Conservation (phyloP, 768 basidiomycete genomes). For the Leccinum boreale region DNA sequence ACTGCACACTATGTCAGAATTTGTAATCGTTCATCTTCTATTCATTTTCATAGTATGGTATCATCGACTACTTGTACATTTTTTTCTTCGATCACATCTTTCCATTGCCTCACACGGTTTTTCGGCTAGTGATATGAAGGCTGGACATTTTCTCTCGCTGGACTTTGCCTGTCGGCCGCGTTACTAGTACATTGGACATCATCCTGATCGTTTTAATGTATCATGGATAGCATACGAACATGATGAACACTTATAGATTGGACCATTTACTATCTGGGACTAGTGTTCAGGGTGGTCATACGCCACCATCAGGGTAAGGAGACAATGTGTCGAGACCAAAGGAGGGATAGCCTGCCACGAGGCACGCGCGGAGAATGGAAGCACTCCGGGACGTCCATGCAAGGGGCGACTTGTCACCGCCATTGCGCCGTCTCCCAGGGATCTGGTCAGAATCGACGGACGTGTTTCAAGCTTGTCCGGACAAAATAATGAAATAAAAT, state of each 20-base stretch:
- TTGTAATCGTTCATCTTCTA: conserved; percentile 47
- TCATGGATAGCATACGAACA: conserved; percentile 21
- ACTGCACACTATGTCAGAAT: conserved; percentile 66
- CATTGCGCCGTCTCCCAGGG: conserved; percentile 27
- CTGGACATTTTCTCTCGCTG: conserved; percentile 10
- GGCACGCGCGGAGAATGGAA: not conserved
- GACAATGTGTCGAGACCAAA: not conserved
- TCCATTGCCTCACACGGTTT: not conserved
- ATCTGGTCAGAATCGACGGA: conserved; percentile 11
- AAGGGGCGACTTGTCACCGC: conserved; percentile 8
- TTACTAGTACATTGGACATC: conserved; percentile 9
- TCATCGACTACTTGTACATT: conserved; percentile 28
- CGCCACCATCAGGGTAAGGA: not conserved
- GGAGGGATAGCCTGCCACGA: not conserved
- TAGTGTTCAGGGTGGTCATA: not conserved
- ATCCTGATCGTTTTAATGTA: conserved; percentile 18
- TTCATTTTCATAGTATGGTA: conserved; percentile 12
- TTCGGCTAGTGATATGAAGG: conserved; percentile 1
- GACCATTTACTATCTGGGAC: not conserved
- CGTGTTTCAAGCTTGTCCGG: not conserved
- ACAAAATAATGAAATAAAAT: not conserved
- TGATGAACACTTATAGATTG: conserved; percentile 9
- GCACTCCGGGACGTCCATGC: not conserved
- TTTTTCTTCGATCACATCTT: not conserved
- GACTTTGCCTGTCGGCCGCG: not conserved